Percentiles rank a stretch among this genome's conserved stretches.
Conservation (phyloP, 805 yeast genomes). For the Candida krabiensis region DNA sequence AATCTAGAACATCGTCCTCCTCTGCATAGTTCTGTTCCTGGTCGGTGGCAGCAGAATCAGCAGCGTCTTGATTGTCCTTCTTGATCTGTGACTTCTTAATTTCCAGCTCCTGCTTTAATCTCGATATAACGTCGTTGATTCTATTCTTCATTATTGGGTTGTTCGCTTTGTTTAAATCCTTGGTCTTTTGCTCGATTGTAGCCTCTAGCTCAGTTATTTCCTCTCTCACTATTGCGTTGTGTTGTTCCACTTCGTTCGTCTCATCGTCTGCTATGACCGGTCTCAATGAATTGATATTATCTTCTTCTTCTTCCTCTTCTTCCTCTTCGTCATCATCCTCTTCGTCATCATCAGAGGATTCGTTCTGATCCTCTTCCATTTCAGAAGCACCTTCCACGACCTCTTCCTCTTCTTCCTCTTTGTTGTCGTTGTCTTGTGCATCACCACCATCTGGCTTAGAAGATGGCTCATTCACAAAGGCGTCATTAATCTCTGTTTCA, state of each 20-base stretch:
- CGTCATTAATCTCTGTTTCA: constrained; percentile 14
- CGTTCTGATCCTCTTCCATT: constrained; percentile 46
- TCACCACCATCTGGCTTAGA: constrained; percentile 43
- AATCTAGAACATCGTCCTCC: constrained; percentile 41
- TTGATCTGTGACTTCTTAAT: constrained; percentile 67
- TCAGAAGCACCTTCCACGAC: constrained; percentile 44
- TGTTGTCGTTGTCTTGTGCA: constrained; percentile 47
- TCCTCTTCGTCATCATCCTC: constrained; percentile 52
- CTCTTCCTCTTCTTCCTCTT: constrained; percentile 45
- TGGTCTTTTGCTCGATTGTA: constrained; percentile 73
- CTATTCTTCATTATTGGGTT: constrained; percentile 87
- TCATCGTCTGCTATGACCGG: constrained; percentile 31
- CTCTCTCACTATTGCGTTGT: constrained; percentile 74
- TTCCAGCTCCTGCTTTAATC: constrained; percentile 79
- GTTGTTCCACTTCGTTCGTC: constrained; percentile 54
- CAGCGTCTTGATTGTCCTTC: constrained; percentile 23
- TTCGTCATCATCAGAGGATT: constrained; percentile 43
- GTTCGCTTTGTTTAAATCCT: constrained; percentile 68
- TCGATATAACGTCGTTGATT: constrained; percentile 75
- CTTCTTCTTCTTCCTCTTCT: constrained; percentile 46
- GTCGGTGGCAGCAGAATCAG: constrained; percentile 32
- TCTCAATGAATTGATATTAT: constrained; percentile 40
- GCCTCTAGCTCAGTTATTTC: constrained; percentile 80
- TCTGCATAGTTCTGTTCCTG: constrained; percentile 31
- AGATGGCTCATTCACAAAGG: constrained; percentile 23